Evolutionary conservation across 1,284 basidiomycete species (phyloP).

Genomic region (Cutaneotrichosporon cavernicola): DNA sequence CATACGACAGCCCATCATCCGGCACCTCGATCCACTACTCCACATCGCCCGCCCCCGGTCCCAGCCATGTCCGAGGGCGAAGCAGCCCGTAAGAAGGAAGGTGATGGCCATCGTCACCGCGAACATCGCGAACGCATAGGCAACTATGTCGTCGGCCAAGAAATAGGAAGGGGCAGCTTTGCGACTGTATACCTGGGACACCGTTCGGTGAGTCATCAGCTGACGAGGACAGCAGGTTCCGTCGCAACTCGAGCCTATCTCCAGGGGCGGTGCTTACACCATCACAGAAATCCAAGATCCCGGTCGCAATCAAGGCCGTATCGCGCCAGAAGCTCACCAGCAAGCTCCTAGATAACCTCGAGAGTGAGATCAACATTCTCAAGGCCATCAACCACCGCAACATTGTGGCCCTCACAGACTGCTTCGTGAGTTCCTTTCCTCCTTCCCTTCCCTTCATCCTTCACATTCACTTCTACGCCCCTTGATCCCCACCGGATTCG

Average conservation of each 20-base stretch:
- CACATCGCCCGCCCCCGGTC: constrained; percentile 6
- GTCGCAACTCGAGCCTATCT: not conserved
- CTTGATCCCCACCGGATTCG: not conserved
- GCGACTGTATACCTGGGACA: constrained; percentile 94
- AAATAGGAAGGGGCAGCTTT: constrained; percentile 77
- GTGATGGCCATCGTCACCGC: constrained; percentile 17
- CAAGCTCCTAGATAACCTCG: constrained; percentile 94
- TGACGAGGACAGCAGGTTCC: not conserved
- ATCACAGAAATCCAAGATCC: constrained; percentile 66
- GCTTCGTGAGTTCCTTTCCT: constrained; percentile 60
- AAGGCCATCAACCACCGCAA: constrained; percentile 90
- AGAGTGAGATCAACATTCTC: constrained; percentile 95
- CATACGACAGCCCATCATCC: not conserved
- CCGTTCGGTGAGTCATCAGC: constrained; percentile 64
- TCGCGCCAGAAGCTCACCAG: constrained; percentile 81
- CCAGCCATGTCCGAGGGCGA: constrained; percentile 22
- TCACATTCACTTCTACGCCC: not conserved
- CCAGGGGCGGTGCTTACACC: constrained; percentile 6
- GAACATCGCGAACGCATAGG: constrained; percentile 50
- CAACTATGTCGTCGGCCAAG: constrained; percentile 57
- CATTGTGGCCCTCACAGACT: constrained; percentile 89
- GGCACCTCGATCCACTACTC: not conserved
- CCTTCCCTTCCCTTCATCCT: not conserved
- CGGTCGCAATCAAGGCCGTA: constrained; percentile 95
- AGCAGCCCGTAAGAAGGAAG: constrained; percentile 23